phyloP scores from a whole-genome alignment of 805 yeast species.

The Kurtzmaniella fragi region DNA sequence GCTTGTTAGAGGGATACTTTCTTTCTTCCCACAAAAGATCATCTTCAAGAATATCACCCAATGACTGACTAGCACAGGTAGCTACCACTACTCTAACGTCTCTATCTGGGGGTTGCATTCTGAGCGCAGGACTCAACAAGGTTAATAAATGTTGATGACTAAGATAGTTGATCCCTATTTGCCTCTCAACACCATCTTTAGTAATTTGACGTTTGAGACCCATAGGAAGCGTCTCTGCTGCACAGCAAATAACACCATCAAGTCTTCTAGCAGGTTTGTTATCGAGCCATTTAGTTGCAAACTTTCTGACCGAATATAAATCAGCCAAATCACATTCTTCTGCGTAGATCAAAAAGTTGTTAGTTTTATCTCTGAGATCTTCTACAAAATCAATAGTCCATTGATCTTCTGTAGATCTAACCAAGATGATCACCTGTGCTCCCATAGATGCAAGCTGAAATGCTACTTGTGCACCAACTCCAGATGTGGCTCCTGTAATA shows the following conservation, averaged over 20 bases:
- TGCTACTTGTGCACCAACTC: constrained; percentile 76
- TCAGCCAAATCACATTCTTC: constrained; percentile 82
- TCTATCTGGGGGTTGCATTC: constrained; percentile 90
- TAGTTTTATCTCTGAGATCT: constrained; percentile 65
- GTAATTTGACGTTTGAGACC: constrained; percentile 61
- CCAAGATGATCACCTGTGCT: constrained; percentile 77
- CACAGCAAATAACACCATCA: constrained; percentile 86
- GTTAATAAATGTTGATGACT: constrained; percentile 79
- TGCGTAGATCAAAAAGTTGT: constrained; percentile 77
- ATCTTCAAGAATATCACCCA: constrained; percentile 60
- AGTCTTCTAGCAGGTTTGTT: constrained; percentile 84
- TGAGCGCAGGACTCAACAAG: constrained; percentile 74
- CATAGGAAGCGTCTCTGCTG: constrained; percentile 75
- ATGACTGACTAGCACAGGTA: constrained; percentile 70
- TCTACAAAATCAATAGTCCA: constrained; percentile 81
- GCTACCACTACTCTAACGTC: constrained; percentile 83
- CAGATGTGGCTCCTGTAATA: constrained; percentile 92
- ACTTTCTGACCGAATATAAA: constrained; percentile 71
- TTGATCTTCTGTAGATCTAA: constrained; percentile 54
- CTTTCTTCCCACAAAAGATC: constrained; percentile 55
- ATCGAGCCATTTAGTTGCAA: constrained; percentile 93
- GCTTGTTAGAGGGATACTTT: constrained; percentile 54
- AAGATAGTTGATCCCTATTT: constrained; percentile 76
- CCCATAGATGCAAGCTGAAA: constrained; percentile 73
- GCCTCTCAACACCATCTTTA: constrained; percentile 80